phyloP scores from a whole-genome alignment of 139 green algal genomes.

The Zygnema circumcarinatum region DNA sequence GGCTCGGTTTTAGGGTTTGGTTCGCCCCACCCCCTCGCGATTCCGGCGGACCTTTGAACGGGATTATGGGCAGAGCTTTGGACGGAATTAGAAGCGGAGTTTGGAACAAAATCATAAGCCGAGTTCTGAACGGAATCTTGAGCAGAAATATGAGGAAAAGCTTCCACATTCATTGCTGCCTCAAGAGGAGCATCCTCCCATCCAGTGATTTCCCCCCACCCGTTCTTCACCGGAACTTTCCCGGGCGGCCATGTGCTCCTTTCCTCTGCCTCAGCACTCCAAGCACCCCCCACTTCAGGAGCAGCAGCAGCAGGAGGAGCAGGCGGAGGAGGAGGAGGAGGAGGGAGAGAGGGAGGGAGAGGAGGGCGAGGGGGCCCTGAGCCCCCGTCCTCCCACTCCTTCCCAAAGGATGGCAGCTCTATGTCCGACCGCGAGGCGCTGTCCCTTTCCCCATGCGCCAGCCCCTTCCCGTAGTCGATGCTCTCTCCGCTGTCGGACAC shows the following conservation, averaged over 20 bases:
- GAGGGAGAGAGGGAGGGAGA: not conserved
- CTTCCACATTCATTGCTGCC: no score
- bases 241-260: not conserved
- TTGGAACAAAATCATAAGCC: no score
- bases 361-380: not conserved
- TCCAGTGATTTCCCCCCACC: not conserved
- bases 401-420: not conserved
- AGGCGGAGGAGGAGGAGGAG: not conserved
- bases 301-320: not conserved
- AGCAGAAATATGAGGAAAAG: no score
- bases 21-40: no score
- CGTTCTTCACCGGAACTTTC: not conserved
- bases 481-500: not conserved
- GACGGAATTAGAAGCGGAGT: no score
- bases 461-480: not conserved
- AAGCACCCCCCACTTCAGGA: not conserved
- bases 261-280: not conserved
- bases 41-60: no score
- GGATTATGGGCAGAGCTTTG: no score
- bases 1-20: no score
- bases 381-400: not conserved
- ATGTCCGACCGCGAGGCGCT: not conserved
- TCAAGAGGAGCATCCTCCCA: no score
- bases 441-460: not conserved
- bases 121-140: no score